A percentile compares a stretch with the other conserved stretches of the same genome.
These are phyloP conservation scores for Hypoxylon rickii DNA, from an alignment of 495 filamentous ascomycete genomes.

Conservation along the genomic window DNA sequence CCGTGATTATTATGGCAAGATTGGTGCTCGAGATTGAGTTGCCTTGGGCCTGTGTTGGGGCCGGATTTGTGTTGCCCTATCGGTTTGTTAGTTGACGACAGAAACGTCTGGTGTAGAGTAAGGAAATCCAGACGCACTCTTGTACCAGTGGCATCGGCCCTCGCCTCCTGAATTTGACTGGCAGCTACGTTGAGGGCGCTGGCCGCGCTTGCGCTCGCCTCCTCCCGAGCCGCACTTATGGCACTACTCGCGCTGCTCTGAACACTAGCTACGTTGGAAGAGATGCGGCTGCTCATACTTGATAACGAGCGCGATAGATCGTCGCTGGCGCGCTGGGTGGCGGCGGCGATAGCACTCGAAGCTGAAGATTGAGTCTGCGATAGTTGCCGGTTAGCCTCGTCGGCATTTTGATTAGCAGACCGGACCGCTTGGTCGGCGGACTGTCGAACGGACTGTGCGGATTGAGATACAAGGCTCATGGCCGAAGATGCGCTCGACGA, in stretches of 20 bases:
- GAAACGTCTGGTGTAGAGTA: not conserved
- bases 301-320: slow-evolving; percentile 26
- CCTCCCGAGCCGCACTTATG: slow-evolving; percentile 27
- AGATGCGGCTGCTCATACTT: slow-evolving; percentile 36
- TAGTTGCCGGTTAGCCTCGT: slow-evolving; percentile 44
- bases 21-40: slow-evolving; percentile 43
- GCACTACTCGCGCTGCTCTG: slow-evolving; percentile 33
- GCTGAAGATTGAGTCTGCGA: slow-evolving; percentile 39
- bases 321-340: slow-evolving; percentile 28
- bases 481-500: slow-evolving; percentile 39
- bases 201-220: slow-evolving; percentile 38
- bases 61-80: slow-evolving; percentile 37
- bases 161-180: slow-evolving; percentile 42
- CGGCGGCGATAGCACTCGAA: slow-evolving; percentile 40
- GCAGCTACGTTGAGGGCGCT: slow-evolving; percentile 38
- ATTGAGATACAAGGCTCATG: slow-evolving; percentile 35
- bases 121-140: slow-evolving; percentile 35
- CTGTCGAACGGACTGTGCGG: slow-evolving; percentile 35
- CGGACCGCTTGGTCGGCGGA: slow-evolving; percentile 35
- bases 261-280: slow-evolving; percentile 20
- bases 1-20: slow-evolving; percentile 39
- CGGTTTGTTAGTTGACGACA: slow-evolving; percentile 7
- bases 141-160: slow-evolving; percentile 39
- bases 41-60: slow-evolving; percentile 39
- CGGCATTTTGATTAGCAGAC: slow-evolving; percentile 43